phyloP scores from a whole-genome alignment of 148 eudicot genomes.

The Chenopodium quinoa region DNA sequence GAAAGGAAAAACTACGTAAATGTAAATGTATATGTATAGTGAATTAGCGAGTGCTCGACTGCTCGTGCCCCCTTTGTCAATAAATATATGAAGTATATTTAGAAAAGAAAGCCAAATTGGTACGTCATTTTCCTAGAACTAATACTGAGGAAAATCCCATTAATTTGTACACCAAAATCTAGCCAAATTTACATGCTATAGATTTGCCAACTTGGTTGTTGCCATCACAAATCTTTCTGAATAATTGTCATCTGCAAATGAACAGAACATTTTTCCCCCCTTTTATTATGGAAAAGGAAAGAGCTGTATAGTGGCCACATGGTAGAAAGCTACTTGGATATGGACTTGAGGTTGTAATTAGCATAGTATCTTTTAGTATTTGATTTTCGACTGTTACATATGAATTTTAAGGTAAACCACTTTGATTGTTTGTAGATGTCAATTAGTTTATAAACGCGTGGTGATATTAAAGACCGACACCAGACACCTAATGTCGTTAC shows the following conservation, averaged over 20 bases:
- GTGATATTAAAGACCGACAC: no score
- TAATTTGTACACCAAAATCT: conserved; percentile 5
- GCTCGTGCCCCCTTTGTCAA: not conserved
- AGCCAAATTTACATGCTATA: conserved; percentile 16
- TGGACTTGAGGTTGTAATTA: conserved; percentile 7
- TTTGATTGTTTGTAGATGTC: not conserved
- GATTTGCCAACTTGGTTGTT: conserved; percentile 25
- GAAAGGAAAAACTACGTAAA: not conserved
- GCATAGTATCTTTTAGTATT: conserved; percentile 3
- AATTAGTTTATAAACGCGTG: no score
- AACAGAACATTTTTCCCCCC: not conserved
- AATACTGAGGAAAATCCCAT: not conserved
- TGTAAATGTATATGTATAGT: not conserved
- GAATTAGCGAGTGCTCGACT: not conserved
- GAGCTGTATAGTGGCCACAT: conserved; percentile 18
- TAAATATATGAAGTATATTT: not conserved
- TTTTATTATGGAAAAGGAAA: conserved; percentile 7
- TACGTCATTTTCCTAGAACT: conserved; percentile 12
- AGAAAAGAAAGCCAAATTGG: not conserved
- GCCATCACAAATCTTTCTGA: conserved; percentile 20
- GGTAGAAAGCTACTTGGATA: conserved; percentile 22
- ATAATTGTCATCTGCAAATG: conserved; percentile 19
- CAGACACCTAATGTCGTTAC: no score
- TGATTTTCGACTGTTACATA: conserved; percentile 4
- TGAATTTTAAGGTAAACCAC: conserved; percentile 21